Percentiles rank a stretch among this genome's conserved stretches.
phyloP scores from a whole-genome alignment of 2,329 filamentous ascomycete species.

The Xylariaceae sp. region DNA sequence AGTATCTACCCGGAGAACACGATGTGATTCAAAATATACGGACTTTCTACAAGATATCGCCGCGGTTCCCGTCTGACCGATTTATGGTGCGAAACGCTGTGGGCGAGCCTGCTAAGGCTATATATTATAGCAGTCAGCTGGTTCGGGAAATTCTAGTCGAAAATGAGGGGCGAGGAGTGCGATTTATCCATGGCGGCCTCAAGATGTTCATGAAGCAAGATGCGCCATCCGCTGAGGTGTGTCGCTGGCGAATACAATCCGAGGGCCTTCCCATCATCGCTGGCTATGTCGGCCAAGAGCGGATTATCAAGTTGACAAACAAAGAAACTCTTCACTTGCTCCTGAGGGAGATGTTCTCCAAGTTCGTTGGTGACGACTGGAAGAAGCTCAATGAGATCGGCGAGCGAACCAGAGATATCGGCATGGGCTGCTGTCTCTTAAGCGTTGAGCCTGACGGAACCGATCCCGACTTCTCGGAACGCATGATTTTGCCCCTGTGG shows the following conservation, averaged over 20 bases:
- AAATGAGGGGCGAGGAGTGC: slow-evolving; percentile 87
- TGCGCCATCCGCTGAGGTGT: slow-evolving; percentile 77
- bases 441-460: slow-evolving; percentile 69
- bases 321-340: slow-evolving; percentile 76
- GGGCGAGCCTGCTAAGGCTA: slow-evolving; percentile 83
- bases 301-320: slow-evolving; percentile 68
- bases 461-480: slow-evolving; percentile 59
- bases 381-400: slow-evolving; percentile 80
- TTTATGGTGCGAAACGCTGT: slow-evolving; percentile 95
- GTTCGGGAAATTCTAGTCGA: slow-evolving; percentile 77
- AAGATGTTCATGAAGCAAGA: slow-evolving; percentile 99
- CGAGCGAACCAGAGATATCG: slow-evolving; percentile 69
- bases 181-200: slow-evolving; percentile 93
- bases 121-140: slow-evolving; percentile 89
- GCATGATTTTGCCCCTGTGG: slow-evolving; percentile 89
- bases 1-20: slow-evolving; percentile 72
- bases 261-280: slow-evolving; percentile 90
- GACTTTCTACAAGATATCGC: slow-evolving; percentile 77
- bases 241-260: slow-evolving; percentile 90
- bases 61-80: slow-evolving; percentile 79
- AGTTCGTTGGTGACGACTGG: slow-evolving; percentile 69
- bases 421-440: slow-evolving; percentile 88
- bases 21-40: slow-evolving; percentile 71
- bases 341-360: slow-evolving; percentile 94
- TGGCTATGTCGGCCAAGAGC: slow-evolving; percentile 75